These are phyloP conservation scores for Chlorella vulgaris DNA, from an alignment of 139 green algal genomes.

Conservation along the genomic window DNA sequence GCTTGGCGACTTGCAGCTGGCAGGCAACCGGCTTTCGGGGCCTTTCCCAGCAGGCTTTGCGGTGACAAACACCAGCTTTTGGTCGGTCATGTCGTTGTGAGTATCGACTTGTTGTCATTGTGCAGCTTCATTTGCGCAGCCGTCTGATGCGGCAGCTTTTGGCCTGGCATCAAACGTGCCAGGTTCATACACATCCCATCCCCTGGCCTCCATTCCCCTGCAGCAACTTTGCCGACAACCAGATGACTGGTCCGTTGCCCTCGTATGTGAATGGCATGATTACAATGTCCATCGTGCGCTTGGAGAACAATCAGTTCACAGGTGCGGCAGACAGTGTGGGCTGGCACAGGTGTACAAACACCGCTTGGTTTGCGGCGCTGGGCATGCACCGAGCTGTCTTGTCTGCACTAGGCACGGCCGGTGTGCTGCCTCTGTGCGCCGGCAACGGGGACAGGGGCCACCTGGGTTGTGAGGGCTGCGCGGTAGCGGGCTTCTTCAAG, in stretches of 20 bases:
- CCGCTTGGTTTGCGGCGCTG: background rate
- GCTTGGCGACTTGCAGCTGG: constrained; percentile 27
- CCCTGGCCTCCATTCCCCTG: background rate
- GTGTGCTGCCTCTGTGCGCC: no score
- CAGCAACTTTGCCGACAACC: constrained; percentile 32
- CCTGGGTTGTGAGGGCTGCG: no score
- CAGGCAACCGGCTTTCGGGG: constrained; percentile 4
- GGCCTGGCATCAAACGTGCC: no score
- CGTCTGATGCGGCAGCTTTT: no score
- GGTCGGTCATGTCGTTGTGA: constrained; percentile 24
- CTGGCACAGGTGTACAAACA: background rate
- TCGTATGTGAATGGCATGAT: constrained; percentile 33
- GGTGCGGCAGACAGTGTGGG: no score
- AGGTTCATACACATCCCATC: background rate
- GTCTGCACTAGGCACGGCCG: no score
- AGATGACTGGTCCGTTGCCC: constrained; percentile 10
- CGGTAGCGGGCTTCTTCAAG: no score
- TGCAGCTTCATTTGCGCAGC: background rate
- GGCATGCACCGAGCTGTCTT: background rate
- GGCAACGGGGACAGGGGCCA: no score
- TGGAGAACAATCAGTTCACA: constrained; percentile 35
- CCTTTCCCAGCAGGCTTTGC: constrained; percentile 15
- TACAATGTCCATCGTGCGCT: constrained; percentile 17
- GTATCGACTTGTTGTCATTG: background rate
- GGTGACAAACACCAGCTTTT: constrained; percentile 17